Evolutionary conservation across 202 grass and related monocot genomes (phyloP).

Genomic region (Zizania palustris): DNA sequence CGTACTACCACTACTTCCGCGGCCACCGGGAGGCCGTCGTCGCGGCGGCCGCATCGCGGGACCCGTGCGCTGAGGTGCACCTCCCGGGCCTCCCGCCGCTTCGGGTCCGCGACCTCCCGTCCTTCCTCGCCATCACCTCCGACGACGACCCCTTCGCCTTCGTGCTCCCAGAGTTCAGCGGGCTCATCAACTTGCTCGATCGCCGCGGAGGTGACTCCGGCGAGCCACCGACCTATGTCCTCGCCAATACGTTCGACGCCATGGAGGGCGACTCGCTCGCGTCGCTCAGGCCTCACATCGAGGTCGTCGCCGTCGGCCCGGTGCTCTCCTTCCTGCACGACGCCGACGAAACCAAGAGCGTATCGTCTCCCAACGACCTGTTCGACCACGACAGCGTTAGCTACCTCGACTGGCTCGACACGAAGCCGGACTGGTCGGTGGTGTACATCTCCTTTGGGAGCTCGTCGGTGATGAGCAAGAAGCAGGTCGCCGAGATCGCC

Average conservation of each 20-base stretch:
- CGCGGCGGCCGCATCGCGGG: conserved; percentile 22
- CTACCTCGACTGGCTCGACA: conserved; percentile 62
- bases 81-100: conserved; percentile 60
- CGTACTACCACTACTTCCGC: conserved; percentile 81
- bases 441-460: conserved; percentile 85
- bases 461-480: conserved; percentile 51
- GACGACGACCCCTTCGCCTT: conserved; percentile 56
- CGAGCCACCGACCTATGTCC: conserved; percentile 25
- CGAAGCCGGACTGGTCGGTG: conserved; percentile 48
- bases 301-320: conserved; percentile 61
- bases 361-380: conserved; percentile 38
- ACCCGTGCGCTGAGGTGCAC: conserved; percentile 29
- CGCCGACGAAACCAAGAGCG: neutral
- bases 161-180: conserved; percentile 50
- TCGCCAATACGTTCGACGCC: conserved; percentile 73
- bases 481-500: conserved; percentile 56
- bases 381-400: conserved; percentile 38
- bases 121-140: conserved; percentile 58
- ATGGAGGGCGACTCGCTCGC: conserved; percentile 57
- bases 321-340: conserved; percentile 60
- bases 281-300: conserved; percentile 42
- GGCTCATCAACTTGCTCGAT: conserved; percentile 53
- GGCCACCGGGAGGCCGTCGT: conserved; percentile 42
- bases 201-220: neutral
- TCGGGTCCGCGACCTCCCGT: conserved; percentile 60